Evolutionary conservation across 2,329 filamentous ascomycete species (phyloP).

Genomic region (Cryphonectria carpinicola): DNA sequence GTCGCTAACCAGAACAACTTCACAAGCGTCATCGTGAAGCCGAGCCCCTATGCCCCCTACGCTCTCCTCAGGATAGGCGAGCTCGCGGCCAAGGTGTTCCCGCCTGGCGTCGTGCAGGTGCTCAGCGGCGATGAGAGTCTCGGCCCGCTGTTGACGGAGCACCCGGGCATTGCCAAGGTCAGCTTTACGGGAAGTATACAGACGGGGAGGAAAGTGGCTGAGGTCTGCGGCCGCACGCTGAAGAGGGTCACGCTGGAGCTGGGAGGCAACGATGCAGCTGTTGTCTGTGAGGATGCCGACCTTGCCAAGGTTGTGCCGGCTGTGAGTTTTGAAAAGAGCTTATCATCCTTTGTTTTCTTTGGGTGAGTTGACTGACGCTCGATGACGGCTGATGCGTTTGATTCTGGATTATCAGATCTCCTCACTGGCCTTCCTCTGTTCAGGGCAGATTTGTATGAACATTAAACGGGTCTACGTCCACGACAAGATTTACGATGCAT

Average conservation of each 20-base stretch:
- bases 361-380: no score
- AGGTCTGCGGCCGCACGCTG: slow-evolving; percentile 45
- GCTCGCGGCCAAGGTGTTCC: slow-evolving; percentile 60
- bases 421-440: slow-evolving; percentile 57
- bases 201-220: slow-evolving; percentile 44
- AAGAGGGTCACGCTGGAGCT: slow-evolving; percentile 52
- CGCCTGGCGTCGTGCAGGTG: slow-evolving; percentile 64
- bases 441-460: slow-evolving; percentile 57
- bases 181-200: slow-evolving; percentile 63
- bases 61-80: slow-evolving; percentile 63
- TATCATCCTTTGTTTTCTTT: background rate
- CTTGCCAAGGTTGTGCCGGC: slow-evolving; percentile 42
- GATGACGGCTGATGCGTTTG: background rate
- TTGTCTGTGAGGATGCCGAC: slow-evolving; percentile 49
- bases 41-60: slow-evolving; percentile 63
- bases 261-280: slow-evolving; percentile 44
- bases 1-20: background rate
- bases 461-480: slow-evolving; percentile 57
- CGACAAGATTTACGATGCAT: slow-evolving; percentile 51
- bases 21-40: slow-evolving; percentile 60
- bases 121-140: slow-evolving; percentile 64
- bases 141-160: slow-evolving; percentile 61
- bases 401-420: slow-evolving; percentile 38
- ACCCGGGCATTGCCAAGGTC: slow-evolving; percentile 65
- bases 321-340: slow-evolving; percentile 7